Conservation (phyloP, 2,329 filamentous ascomycete species). For the Venturia carpophila region DNA sequence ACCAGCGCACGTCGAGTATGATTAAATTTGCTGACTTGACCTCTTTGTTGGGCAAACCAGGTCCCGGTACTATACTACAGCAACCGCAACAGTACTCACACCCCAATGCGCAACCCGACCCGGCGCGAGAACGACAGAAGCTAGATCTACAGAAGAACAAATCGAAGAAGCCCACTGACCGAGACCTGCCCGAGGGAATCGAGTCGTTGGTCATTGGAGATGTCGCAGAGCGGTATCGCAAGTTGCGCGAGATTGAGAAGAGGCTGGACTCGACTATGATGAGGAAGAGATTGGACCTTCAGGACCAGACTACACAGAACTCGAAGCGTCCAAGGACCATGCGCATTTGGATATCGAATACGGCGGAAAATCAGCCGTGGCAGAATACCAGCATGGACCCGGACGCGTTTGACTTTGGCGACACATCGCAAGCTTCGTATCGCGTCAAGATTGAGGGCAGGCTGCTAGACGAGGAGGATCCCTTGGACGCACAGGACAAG, state of each 20-base stretch:
- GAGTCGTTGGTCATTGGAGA: constrained; percentile 73
- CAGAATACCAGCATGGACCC: constrained; percentile 62
- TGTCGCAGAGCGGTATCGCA: constrained; percentile 71
- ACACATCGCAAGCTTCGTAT: constrained; percentile 70
- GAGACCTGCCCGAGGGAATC: constrained; percentile 83
- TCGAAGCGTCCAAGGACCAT: constrained; percentile 76
- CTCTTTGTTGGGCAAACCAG: constrained; percentile 34
- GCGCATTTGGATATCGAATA: constrained; percentile 92
- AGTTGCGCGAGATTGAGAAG: constrained; percentile 78
- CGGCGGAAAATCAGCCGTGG: constrained; percentile 89
- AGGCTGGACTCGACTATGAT: constrained; percentile 87
- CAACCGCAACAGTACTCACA: constrained; percentile 2
- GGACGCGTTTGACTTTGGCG: constrained; percentile 74
- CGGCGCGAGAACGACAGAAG: constrained; percentile 43
- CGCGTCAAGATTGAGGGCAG: constrained; percentile 87
- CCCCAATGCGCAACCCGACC: constrained; percentile 37
- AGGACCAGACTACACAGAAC: constrained; percentile 68
- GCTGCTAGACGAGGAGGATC: constrained; percentile 54
- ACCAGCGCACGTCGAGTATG: constrained; percentile 26
- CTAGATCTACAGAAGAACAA: constrained; percentile 67
- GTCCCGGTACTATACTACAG: constrained; percentile 7
- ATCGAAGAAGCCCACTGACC: constrained; percentile 86
- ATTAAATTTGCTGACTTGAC: constrained; percentile 43
- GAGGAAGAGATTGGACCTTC: constrained; percentile 84
- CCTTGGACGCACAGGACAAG: constrained; percentile 38